Base-by-base conservation (phyloP, 345 rosid species). In the Cardamine chenopodiifolia region DNA sequence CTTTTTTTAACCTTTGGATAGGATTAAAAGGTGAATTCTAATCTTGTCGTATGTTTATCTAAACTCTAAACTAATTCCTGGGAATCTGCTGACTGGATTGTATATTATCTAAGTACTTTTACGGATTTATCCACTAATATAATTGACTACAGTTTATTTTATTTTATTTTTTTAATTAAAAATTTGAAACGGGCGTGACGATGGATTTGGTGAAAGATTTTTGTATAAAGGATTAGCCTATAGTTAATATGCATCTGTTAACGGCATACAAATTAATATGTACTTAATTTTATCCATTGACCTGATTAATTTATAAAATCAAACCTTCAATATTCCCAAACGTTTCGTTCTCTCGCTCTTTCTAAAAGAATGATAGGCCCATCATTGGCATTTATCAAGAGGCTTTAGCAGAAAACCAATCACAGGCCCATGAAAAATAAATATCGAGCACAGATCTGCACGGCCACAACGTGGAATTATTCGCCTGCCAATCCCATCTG, bases 391-490 rank as follows among this genome's bases (percentile, higher is more conserved):
- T 37, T 37, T 37, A 1, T 3, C 15, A 37, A 40, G 17, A 14
- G 47, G 17, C 17, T 40, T 40, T 40, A 5, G 18, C 7, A 42
- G 18, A 42, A 42, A 15, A 42, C 18, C 18, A 15, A 42, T 14
- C 47, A 40, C 17, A 14, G 17, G 47, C 17, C 17, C 17, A 40
- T 40, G 7, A 5, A 0, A 40, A 40, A 40, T 40, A 40, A 40
- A 40, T 1, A 14, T 13, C 4, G 88, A 87, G 92, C 96, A 89
- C 88, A 85, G 90, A 88, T 87, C 90, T 82, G 86, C 86, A 89
- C 88, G 90, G 92, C 89, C 92, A 89, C 92, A 85, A 87, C 88
- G 88, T 89, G 84, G 86, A 85, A 85, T 89, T 86, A 88, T 85
- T 13, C n/a, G n/a, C n/a, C n/a, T n/a, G n/a, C n/a, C n/a, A n/a